Conservation (phyloP, 2,329 filamentous ascomycete species). For the Bipolaris cookei region DNA sequence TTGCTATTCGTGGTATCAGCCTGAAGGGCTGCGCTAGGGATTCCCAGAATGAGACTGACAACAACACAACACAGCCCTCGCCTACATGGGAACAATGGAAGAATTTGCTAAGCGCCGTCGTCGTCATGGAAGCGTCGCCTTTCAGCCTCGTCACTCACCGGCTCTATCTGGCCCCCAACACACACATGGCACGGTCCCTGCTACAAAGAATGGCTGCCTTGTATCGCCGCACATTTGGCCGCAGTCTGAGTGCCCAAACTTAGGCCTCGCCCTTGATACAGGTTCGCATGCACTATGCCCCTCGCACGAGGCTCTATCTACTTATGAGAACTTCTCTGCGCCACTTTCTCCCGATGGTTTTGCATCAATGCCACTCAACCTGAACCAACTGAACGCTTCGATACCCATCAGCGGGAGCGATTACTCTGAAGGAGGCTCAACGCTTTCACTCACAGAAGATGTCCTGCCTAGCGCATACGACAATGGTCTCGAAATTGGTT, state of each 20-base stretch:
- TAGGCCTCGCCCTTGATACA: slow-evolving; percentile 10
- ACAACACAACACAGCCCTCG: slow-evolving; percentile 47
- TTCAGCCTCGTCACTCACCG: slow-evolving; percentile 29
- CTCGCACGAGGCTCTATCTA: slow-evolving; percentile 23
- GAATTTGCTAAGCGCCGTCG: slow-evolving; percentile 33
- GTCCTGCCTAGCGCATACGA: slow-evolving; percentile 27
- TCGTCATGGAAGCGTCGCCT: slow-evolving; percentile 22
- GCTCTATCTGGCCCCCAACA: slow-evolving; percentile 33
- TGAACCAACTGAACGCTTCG: slow-evolving; percentile 31
- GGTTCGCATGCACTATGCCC: slow-evolving; percentile 16
- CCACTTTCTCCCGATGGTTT: slow-evolving; percentile 39
- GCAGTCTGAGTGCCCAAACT: slow-evolving; percentile 23
- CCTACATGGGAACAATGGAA: slow-evolving; percentile 50
- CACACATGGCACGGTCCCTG: slow-evolving; percentile 21
- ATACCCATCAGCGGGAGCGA: slow-evolving; percentile 30
- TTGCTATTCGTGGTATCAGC: slow-evolving; percentile 10
- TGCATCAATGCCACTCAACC: slow-evolving; percentile 29
- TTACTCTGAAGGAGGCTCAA: slow-evolving; percentile 35
- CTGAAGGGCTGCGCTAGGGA: slow-evolving; percentile 18
- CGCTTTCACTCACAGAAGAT: slow-evolving; percentile 32
- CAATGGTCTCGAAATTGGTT: slow-evolving; percentile 51
- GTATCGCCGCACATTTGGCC: slow-evolving; percentile 23
- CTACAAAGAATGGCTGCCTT: slow-evolving; percentile 34
- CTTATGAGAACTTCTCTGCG: slow-evolving; percentile 22
- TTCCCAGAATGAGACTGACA: slow-evolving; percentile 31